Percentiles rank a stretch among this genome's conserved stretches.
These are phyloP conservation scores for Pseudoneurospora amorphoporcata DNA, from an alignment of 495 filamentous ascomycete genomes.

Conservation along the genomic window DNA sequence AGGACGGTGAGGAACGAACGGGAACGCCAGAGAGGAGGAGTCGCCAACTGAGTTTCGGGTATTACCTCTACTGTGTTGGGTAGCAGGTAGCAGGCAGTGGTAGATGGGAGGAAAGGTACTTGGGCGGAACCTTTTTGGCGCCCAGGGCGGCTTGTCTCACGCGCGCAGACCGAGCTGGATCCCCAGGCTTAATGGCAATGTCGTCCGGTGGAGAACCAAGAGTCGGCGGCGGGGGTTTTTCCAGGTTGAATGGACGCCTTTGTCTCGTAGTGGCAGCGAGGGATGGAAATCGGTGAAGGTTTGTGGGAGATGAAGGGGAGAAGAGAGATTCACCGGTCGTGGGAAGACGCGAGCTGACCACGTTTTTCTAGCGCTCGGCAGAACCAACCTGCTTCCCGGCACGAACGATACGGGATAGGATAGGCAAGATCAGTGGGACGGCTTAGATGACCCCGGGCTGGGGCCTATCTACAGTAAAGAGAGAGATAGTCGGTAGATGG, in stretches of 20 bases:
- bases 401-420: background rate
- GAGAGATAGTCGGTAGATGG: background rate
- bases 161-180: slow-evolving; percentile 9
- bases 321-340: slow-evolving; percentile 25
- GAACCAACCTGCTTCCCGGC: background rate
- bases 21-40: background rate
- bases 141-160: slow-evolving; percentile 13
- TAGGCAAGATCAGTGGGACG: background rate
- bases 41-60: background rate
- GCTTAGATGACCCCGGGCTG: background rate
- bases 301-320: slow-evolving; percentile 19
- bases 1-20: background rate
- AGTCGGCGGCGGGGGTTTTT: background rate
- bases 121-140: background rate
- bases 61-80: background rate
- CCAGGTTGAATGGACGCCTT: slow-evolving; percentile 13
- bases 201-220: slow-evolving; percentile 16
- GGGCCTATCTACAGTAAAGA: background rate
- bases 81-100: background rate
- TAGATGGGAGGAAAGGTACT: background rate
- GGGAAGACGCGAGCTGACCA: slow-evolving; percentile 16
- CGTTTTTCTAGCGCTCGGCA: slow-evolving; percentile 2
- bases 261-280: slow-evolving; percentile 13
- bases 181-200: background rate
- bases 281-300: slow-evolving; percentile 23